Evolutionary conservation across 768 basidiomycete species (phyloP), one percentile per base, ranked within the genome.

Genomic region (Cystoderma amianthinum): DNA sequence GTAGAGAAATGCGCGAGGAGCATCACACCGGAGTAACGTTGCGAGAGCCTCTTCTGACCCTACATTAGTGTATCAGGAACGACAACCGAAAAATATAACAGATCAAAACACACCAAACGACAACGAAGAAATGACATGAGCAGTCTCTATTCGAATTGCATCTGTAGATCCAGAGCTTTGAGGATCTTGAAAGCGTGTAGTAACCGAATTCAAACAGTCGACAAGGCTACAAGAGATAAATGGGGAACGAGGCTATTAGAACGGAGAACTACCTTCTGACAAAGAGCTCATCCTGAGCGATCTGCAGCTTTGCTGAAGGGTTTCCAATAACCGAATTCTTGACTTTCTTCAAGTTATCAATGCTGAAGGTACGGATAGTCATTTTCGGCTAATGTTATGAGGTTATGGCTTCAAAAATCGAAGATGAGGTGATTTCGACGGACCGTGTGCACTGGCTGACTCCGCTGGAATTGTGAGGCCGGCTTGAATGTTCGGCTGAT

Each of bases 241-340:
- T 18, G 28, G 23, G 42, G 33, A 34, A 45, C 47, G 41, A 16
- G 33, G 12, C 13, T 20, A 21, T 39, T 13, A 37, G n/a, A 39
- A 15, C 11, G 21, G 9, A 22, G 21, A 64, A 72, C 52, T 49
- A 84, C 80, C 62, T 67, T 48, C 67, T 64, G 13, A 89, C 62
- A 52, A 81, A 78, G 2, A 53, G 56, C 10, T 69, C 62, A 48
- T 89, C 82, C 32, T 67, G 60, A 1, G 79, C 76, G 1, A 85
- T 60, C 11, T 69, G 57, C 2, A 67, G 53, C 56, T 90, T 90
- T 1, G 83, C 82, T 0, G 77, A 73, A 0, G 84, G 85, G 46
- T 88, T 90, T 1, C 87, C 87, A 28, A 89, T 88, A 37, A 88
- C 81, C 1, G 69, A 56, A 57, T 89, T 89, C 61, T 88, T 88